phyloP scores from a whole-genome alignment of 177 flowering plant species.

The Vitis hybrid region DNA sequence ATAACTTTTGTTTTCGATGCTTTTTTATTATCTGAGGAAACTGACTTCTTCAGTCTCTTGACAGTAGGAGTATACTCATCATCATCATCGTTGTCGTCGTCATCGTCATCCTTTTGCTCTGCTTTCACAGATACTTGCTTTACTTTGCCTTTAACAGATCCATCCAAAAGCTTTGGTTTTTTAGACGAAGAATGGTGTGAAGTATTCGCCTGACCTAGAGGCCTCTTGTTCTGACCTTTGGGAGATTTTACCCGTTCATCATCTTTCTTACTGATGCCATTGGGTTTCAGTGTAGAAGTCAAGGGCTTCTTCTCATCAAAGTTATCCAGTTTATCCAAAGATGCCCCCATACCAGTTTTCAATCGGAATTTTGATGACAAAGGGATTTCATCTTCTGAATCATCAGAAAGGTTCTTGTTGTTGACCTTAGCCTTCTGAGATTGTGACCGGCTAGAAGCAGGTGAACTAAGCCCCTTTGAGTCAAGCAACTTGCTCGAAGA shows the following conservation, averaged over 20 bases:
- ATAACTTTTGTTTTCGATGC: conserved; percentile 37
- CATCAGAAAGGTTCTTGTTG: conserved; percentile 33
- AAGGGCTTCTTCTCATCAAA: conserved; percentile 53
- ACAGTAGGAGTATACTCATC: conserved; percentile 74
- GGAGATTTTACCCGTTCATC: conserved; percentile 30
- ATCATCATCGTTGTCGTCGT: conserved; percentile 43
- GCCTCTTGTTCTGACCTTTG: conserved; percentile 61
- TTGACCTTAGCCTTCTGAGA: conserved; percentile 19
- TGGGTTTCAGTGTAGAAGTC: conserved; percentile 47
- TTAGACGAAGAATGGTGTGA: conserved; percentile 50
- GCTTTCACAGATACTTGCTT: conserved; percentile 53
- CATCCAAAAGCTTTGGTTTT: conserved; percentile 51
- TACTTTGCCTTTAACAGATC: conserved; percentile 33
- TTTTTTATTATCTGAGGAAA: conserved; percentile 39
- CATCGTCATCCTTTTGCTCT: conserved; percentile 55
- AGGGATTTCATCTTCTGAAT: conserved; percentile 79
- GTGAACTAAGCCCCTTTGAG: conserved; percentile 16
- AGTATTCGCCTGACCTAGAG: conserved; percentile 37
- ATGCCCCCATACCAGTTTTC: conserved; percentile 35
- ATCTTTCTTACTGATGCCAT: conserved; percentile 56
- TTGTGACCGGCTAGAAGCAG: conserved; percentile 14
- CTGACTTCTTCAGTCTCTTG: conserved; percentile 61
- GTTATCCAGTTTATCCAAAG: conserved; percentile 36
- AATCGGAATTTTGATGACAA: conserved; percentile 41
- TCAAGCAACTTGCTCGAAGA: too few relatives aligned